Base-by-base conservation (phyloP, 768 basidiomycete species). In the Lepiota brunneoincarnata region DNA sequence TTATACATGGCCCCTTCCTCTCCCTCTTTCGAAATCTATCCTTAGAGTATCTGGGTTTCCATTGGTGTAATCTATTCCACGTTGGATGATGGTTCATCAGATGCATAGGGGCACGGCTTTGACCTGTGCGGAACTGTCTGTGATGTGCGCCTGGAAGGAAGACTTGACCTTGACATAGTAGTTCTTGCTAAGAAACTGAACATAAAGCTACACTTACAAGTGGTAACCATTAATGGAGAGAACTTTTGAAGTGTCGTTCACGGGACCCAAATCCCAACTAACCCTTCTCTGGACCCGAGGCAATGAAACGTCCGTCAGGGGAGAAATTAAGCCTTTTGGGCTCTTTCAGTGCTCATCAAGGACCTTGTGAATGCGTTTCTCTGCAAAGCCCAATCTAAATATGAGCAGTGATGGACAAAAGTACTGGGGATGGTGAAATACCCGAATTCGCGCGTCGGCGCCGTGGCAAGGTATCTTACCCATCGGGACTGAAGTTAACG, bases 391-490 rank as follows among this genome's bases (percentile, higher is more conserved):
- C 92, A 60, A 95, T 89, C 89, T 93, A 61, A 4, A 26, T 20
- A 40, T 38, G 24, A 40, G 40, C 7, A 24, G n/a, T 20, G 54
- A 76, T 37, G 83, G 86, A 7, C 24, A 31, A 6, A 31, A 10
- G 31, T 31, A 10, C 31, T 9, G 7, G 2, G 36, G n/a, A n/a
- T 6, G 12, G 23, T 31, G 11, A 66, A 82, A 65, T 65, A 92
- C 92, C 61, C 93, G 76, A 61, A 95, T 92, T 62, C 87, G 84
- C 59, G 94, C 93, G 67, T 95, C 93, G 0, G 93, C 91, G 14
- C 93, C 93, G 93, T 94, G n/a, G 93, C 93, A 26, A 94, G 81
- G 60, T 76, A 84, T 64, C 89, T 91, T 37, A n/a, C n/a, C 93
- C 92, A 64, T 94, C 91, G 15, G 89, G 87, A 21, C 89, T 92